Conservation (phyloP, 495 filamentous ascomycete species). For the Penicillium parvum region DNA sequence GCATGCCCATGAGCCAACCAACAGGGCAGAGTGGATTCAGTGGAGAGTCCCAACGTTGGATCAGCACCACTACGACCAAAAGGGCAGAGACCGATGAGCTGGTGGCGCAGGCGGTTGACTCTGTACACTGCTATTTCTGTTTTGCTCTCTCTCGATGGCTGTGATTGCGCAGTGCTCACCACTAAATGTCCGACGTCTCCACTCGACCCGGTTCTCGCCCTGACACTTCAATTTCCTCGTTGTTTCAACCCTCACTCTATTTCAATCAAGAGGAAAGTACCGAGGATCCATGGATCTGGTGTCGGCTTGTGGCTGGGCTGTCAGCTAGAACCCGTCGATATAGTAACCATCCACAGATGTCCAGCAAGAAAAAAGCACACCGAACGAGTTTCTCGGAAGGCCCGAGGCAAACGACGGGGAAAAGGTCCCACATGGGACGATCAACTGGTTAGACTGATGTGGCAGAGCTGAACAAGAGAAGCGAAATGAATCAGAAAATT, state of each 20-base stretch:
- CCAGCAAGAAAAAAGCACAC: not conserved
- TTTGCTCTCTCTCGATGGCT: no score
- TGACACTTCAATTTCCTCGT: constrained; percentile 5
- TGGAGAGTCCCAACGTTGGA: constrained; percentile 18
- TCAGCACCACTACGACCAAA: constrained; percentile 26
- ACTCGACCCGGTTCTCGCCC: constrained; percentile 13
- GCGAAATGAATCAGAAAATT: no score
- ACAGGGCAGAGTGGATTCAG: constrained; percentile 3
- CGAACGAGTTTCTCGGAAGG: constrained; percentile 12
- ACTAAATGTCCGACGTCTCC: constrained; percentile 23
- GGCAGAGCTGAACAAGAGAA: constrained; percentile 16
- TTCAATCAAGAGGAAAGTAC: not conserved
- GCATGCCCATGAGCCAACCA: not conserved
- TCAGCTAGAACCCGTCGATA: no score
- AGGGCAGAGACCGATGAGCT: constrained; percentile 17
- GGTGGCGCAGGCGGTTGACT: constrained; percentile 9
- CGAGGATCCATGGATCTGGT: constrained; percentile 5
- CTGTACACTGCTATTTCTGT: constrained; percentile 9
- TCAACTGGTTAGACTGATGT: not conserved
- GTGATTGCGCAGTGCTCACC: constrained; percentile 18
- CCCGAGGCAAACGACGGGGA: constrained; percentile 13
- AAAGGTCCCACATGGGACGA: constrained; percentile 10
- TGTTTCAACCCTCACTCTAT: constrained; percentile 3
- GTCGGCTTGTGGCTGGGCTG: no score
- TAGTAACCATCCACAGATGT: not conserved